Conservation (phyloP, 768 basidiomycete genomes). For the Ramaria sp. region DNA sequence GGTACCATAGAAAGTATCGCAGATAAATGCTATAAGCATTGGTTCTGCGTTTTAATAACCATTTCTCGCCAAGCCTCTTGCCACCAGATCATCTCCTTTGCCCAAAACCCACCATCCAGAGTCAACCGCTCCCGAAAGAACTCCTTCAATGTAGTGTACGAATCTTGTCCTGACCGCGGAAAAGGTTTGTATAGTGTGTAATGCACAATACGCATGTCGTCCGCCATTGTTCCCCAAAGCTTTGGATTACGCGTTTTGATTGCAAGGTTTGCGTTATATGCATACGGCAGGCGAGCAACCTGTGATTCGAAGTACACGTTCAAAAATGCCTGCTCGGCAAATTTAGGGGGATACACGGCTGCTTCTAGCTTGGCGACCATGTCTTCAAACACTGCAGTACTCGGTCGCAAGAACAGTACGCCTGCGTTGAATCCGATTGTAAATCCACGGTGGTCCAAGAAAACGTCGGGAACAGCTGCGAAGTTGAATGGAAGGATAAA, state of each 20-base stretch:
- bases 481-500: slow-evolving; percentile 31
- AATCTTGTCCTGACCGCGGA: background rate
- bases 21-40: background rate
- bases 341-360: slow-evolving; percentile 21
- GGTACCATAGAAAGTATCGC: too few relatives aligned
- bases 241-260: slow-evolving; percentile 23
- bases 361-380: slow-evolving; percentile 21
- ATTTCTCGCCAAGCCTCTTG: background rate
- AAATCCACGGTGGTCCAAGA: slow-evolving; percentile 21
- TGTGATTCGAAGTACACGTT: slow-evolving; percentile 29
- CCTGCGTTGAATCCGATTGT: slow-evolving; percentile 30
- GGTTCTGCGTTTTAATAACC: background rate
- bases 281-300: slow-evolving; percentile 27
- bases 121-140: background rate
- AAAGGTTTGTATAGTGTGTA: slow-evolving; percentile 28
- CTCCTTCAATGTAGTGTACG: background rate
- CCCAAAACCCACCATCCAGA: background rate
- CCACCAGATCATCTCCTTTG: background rate
- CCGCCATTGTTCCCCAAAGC: slow-evolving; percentile 25
- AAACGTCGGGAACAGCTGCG: slow-evolving; percentile 31
- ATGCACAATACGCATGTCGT: slow-evolving; percentile 27
- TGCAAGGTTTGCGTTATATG: slow-evolving; percentile 32
- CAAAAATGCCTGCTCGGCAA: slow-evolving; percentile 33
- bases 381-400: slow-evolving; percentile 18
- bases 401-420: slow-evolving; percentile 26